Evolutionary conservation across 768 basidiomycete species (phyloP).

Genomic region (Gyrodon lividus): DNA sequence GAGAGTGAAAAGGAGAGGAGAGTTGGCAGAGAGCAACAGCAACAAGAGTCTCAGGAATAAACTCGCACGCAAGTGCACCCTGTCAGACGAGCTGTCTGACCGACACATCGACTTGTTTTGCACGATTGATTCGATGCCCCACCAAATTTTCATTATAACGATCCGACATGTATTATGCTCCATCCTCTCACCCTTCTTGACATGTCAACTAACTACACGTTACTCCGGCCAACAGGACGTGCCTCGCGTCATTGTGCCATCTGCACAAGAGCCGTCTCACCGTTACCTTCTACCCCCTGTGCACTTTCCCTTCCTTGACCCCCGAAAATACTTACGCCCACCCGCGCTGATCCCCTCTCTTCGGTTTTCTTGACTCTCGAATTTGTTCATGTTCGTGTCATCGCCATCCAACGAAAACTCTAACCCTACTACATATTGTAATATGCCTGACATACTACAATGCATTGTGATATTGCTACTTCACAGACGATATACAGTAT

Average conservation of each 20-base stretch:
- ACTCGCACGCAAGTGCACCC: neutral
- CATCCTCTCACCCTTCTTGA: conserved; percentile 29
- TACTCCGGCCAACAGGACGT: conserved; percentile 8
- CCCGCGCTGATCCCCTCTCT: conserved; percentile 6
- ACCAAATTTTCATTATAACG: conserved; percentile 2
- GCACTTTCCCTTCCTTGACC: conserved; percentile 16
- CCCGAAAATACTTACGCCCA: conserved; percentile 19
- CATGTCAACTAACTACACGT: conserved; percentile 15
- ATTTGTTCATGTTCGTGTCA: conserved; percentile 12
- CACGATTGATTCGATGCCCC: conserved; percentile 17
- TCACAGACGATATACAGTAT: conserved; percentile 26
- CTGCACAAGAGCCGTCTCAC: conserved; percentile 20
- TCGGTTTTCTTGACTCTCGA: conserved; percentile 31
- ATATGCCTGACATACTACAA: conserved; percentile 34
- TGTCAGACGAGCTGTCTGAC: neutral
- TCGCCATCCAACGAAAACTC: conserved; percentile 21
- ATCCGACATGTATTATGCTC: conserved; percentile 25
- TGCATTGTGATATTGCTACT: conserved; percentile 30
- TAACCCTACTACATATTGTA: conserved; percentile 25
- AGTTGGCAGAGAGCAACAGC: conserved; percentile 80
- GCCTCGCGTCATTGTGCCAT: conserved; percentile 8
- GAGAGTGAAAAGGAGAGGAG: conserved; percentile 96
- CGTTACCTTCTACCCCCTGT: conserved; percentile 23
- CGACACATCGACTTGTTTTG: conserved; percentile 1
- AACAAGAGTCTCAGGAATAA: conserved; percentile 65